Conservation (phyloP, 345 rosid genomes). For the Anastatica hierochuntica region DNA sequence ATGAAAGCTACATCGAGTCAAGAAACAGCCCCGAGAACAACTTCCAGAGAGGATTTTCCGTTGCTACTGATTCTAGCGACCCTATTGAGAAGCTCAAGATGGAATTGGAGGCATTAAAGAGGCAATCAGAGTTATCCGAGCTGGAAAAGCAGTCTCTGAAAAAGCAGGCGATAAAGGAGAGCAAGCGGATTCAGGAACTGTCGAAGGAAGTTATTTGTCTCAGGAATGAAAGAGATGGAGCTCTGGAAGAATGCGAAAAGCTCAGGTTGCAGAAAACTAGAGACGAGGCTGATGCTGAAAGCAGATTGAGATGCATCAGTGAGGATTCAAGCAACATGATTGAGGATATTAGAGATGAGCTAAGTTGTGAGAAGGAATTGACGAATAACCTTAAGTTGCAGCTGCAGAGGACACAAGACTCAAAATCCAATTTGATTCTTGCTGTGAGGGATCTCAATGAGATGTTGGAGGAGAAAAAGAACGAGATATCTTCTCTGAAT, state of each 20-base stretch:
- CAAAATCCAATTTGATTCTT: conserved; percentile 77
- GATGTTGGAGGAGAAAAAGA: conserved; percentile 52
- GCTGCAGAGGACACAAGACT: conserved; percentile 72
- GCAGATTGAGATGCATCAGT: conserved; percentile 35
- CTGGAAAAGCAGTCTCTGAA: conserved; percentile 77
- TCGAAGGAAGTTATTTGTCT: conserved; percentile 41
- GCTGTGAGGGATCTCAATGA: conserved; percentile 73
- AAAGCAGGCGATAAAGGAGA: conserved; percentile 64
- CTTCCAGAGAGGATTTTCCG: conserved; percentile 42
- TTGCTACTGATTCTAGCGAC: conserved; percentile 32
- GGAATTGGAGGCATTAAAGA: conserved; percentile 45
- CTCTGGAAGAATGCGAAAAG: conserved; percentile 35
- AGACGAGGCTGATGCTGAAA: conserved; percentile 33
- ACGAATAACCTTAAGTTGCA: conserved; percentile 64
- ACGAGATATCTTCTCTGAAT: conserved; percentile 37
- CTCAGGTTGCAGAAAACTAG: conserved; percentile 29
- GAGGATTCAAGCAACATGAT: conserved; percentile 42
- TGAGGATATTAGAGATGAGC: conserved; percentile 63
- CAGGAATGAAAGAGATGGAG: conserved; percentile 53
- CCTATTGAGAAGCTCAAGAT: conserved; percentile 51
- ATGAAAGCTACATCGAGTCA: conserved; percentile 61
- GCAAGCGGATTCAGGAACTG: conserved; percentile 55
- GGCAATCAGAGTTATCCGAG: conserved; percentile 71
- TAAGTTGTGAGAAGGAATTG: conserved; percentile 57
- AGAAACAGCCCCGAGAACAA: conserved; percentile 45